Base-by-base conservation (phyloP, 2,329 filamentous ascomycete genomes). In the Microsporum audouinii region DNA sequence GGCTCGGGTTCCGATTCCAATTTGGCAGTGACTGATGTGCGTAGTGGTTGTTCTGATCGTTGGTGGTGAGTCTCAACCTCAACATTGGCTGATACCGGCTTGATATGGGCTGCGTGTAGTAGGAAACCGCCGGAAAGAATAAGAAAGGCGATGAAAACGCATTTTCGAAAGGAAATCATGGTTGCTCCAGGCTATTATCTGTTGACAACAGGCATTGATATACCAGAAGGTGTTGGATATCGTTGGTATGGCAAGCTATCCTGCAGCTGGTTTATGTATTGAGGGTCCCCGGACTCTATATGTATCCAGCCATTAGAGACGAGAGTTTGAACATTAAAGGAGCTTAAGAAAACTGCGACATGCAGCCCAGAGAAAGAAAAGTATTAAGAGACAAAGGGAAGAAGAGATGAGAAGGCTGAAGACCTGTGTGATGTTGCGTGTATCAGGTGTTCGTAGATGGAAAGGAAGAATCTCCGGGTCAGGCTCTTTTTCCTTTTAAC, bases 121-220 rank as follows among this genome's bases (percentile, higher is more conserved):
- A 92, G 76, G 76, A 86, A 85, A 75, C 91, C 79, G 69, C 88
- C 78, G 33, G 84, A 82, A 67, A 92, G 74, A 65, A 91, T 75
- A 71, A 86, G 82, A 67, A 83, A 81, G 56, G 89, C 88, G 60
- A 86, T 81, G 67, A 89, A 77, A 64, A 95, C 73, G 70, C 88
- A 88, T 75, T 88, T 87, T 70, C 85, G 84, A 71, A 88, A 89
- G 69, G 88, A 88, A 72, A 91, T 81, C 89, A 95, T 95, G 61
- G n/a, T 57, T 39, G 34, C 17, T 57, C n/a, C 36, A 14, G 23
- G 27, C n/a, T 57, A 14, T 43, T 6, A n/a, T 43, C 12, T n/a
- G 39, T 5, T 17, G 31, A 43, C 7, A 57, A 34, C 8, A 5
- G 1, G 10, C 55, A 39, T 57, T n/a, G 36, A 29, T 29, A 55